Percentiles rank a stretch among this genome's conserved stretches.
Conservation (phyloP, 2,329 filamentous ascomycete genomes). For the Westerdykella ornata region DNA sequence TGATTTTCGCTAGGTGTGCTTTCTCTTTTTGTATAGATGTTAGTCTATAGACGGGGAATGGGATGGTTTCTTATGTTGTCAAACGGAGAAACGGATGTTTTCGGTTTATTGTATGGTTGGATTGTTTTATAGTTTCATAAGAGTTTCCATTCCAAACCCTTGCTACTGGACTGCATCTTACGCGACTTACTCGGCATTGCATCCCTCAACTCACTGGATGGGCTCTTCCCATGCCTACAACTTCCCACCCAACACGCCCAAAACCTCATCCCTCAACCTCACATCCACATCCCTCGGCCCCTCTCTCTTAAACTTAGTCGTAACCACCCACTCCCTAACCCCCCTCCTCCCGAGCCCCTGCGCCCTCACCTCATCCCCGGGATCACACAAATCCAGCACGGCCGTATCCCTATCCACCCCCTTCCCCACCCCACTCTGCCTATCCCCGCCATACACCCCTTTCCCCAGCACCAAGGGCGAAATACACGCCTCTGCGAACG, state of each 20-base stretch:
- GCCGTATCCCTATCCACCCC: slow-evolving; percentile 44
- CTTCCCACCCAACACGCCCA: slow-evolving; percentile 28
- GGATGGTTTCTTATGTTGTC: no score
- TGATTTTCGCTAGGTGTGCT: no score
- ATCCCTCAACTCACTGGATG: no score
- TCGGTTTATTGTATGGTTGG: no score
- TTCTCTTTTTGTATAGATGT: no score
- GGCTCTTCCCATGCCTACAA: no score
- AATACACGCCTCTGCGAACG: slow-evolving; percentile 42
- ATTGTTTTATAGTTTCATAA: no score
- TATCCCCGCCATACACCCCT: slow-evolving; percentile 30
- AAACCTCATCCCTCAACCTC: slow-evolving; percentile 38
- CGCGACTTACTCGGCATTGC: no score
- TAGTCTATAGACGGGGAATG: no score
- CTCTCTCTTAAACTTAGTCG: slow-evolving; percentile 52
- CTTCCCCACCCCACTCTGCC: slow-evolving; percentile 24
- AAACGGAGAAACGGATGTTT: no score
- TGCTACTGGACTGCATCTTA: no score
- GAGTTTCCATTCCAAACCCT: no score
- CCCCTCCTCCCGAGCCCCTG: slow-evolving; percentile 46
- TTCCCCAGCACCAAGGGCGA: slow-evolving; percentile 36
- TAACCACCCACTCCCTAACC: slow-evolving; percentile 50
- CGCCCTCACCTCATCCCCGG: slow-evolving; percentile 51
- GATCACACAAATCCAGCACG: slow-evolving; percentile 49
- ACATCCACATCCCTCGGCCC: slow-evolving; percentile 53